phyloP scores from a whole-genome alignment of 768 basidiomycete species.

The Phallus indusiatus region DNA sequence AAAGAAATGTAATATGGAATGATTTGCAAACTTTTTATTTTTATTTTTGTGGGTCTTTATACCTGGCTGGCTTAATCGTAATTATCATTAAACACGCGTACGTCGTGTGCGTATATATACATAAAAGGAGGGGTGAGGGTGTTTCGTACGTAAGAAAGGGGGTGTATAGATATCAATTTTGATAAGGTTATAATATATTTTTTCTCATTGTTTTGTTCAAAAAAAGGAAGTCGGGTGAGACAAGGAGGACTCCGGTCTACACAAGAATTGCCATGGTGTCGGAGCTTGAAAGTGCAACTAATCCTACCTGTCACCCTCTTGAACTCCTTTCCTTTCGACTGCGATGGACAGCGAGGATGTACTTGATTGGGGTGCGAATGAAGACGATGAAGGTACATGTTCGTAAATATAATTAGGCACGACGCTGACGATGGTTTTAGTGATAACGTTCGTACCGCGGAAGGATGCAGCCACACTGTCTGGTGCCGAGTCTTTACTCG shows the following conservation, averaged over 20 bases:
- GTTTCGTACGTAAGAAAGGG: too few relatives aligned
- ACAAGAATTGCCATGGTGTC: not conserved
- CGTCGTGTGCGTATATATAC: too few relatives aligned
- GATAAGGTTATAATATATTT: too few relatives aligned
- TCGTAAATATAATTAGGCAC: not conserved
- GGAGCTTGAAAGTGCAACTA: slow-evolving; percentile 2
- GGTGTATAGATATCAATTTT: too few relatives aligned
- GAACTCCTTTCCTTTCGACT: not conserved
- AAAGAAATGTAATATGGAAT: too few relatives aligned
- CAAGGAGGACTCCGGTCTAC: not conserved
- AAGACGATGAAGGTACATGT: slow-evolving; percentile 5
- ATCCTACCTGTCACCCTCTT: not conserved
- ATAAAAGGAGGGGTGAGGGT: too few relatives aligned
- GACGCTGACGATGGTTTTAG: not conserved
- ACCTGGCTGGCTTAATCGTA: too few relatives aligned
- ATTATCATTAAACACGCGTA: too few relatives aligned
- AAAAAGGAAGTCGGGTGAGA: too few relatives aligned
- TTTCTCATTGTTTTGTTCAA: too few relatives aligned
- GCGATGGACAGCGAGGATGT: slow-evolving; percentile 4
- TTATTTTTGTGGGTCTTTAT: too few relatives aligned
- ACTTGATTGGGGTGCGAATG: slow-evolving; percentile 9
- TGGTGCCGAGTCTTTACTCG: slow-evolving; percentile 8
- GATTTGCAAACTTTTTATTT: too few relatives aligned
- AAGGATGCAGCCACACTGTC: slow-evolving; percentile 8
- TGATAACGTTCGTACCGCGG: not conserved